These are phyloP conservation scores for Skeletonema grethae DNA, from an alignment of 108 stramenopile species.

Conservation along the genomic window DNA sequence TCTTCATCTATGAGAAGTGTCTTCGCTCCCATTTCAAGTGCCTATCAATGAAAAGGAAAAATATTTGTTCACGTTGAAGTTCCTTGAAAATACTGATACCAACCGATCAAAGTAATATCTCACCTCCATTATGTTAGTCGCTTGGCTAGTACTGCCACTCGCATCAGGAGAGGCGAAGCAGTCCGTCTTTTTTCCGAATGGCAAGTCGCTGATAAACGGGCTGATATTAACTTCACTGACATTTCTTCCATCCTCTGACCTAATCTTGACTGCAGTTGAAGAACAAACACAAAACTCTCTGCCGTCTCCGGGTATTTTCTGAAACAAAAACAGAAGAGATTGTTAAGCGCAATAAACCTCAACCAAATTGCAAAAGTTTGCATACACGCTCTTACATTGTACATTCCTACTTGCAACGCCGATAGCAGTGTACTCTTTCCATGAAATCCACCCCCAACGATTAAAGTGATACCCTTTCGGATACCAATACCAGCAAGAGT, in stretches of 20 bases:
- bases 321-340: not conserved
- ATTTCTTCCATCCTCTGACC: conserved; percentile 94
- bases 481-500: conserved; percentile 91
- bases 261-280: conserved; percentile 84
- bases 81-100: not conserved
- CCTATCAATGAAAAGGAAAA: conserved; percentile 41
- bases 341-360: not conserved
- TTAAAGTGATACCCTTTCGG: conserved; percentile 89
- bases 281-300: conserved; percentile 89
- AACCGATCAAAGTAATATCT: conserved; percentile 22
- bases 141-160: conserved; percentile 94
- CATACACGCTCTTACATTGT: conserved; percentile 48
- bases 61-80: not conserved
- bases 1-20: conserved; percentile 95
- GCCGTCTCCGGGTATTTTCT: conserved; percentile 94
- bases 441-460: conserved; percentile 98
- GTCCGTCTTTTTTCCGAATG: conserved; percentile 81
- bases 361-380: not conserved
- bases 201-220: conserved; percentile 95
- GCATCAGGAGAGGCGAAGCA: conserved; percentile 88
- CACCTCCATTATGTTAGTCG: conserved; percentile 91
- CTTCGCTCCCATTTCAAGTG: conserved; percentile 86
- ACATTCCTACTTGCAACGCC: conserved; percentile 91
- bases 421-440: conserved; percentile 93
- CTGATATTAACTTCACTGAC: conserved; percentile 88